phyloP scores from a whole-genome alignment of 2,329 filamentous ascomycete species.

The Biscogniauxia marginata region DNA sequence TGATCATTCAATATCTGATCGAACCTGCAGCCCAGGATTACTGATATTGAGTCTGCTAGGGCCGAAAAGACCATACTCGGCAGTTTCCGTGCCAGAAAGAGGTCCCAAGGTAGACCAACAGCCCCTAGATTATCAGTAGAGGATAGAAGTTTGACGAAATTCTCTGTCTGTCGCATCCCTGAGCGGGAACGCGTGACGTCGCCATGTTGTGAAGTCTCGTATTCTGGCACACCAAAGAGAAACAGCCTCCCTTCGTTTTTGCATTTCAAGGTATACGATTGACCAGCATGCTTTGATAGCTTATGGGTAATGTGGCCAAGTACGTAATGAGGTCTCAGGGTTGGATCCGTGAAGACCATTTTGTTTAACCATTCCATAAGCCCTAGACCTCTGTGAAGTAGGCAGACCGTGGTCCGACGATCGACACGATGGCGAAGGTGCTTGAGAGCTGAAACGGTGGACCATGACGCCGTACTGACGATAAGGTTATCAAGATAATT shows the following conservation, averaged over 20 bases:
- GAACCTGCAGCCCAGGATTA: constrained; percentile 74
- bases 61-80: constrained; percentile 74
- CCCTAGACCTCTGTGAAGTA: constrained; percentile 82
- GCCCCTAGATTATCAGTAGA: constrained; percentile 62
- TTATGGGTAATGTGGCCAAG: constrained; percentile 59
- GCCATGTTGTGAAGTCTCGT: constrained; percentile 5
- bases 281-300: constrained; percentile 14
- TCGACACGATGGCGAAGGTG: constrained; percentile 35
- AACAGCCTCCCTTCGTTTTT: constrained; percentile 28
- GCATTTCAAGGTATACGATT: constrained; percentile 40
- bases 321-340: constrained; percentile 71
- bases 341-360: constrained; percentile 65
- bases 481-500: constrained; percentile 27
- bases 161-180: constrained; percentile 35
- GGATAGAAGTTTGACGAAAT: constrained; percentile 64
- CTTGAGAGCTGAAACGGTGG: constrained; percentile 18
- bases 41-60: constrained; percentile 78
- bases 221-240: constrained; percentile 14
- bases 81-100: constrained; percentile 72
- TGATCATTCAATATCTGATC: constrained; percentile 67
- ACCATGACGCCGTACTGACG: constrained; percentile 17
- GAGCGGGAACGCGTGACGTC: constrained; percentile 21
- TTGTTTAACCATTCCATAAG: constrained; percentile 75
- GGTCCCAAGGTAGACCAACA: constrained; percentile 54
- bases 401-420: constrained; percentile 67